Conservation (phyloP, 371 early-diverging fungal genomes). For the Apophysomyces variabilis region DNA sequence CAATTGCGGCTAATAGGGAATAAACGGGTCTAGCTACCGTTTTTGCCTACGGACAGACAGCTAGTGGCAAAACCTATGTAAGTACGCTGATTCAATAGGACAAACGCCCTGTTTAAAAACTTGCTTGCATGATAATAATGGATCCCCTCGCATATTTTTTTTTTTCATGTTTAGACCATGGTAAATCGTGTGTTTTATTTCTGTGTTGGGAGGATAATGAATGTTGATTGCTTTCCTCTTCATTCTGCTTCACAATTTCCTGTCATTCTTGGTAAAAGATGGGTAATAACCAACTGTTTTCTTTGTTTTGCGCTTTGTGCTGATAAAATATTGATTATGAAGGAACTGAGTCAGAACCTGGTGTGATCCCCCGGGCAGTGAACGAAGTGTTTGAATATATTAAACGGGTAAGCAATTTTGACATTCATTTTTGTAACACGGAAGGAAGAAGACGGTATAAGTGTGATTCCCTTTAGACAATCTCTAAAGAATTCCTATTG, state of each 20-base stretch:
- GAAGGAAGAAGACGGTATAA: conserved; percentile 9
- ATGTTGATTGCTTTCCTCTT: conserved; percentile 4
- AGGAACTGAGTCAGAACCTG: conserved; percentile 60
- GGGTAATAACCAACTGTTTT: conserved; percentile 23
- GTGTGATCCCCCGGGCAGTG: conserved; percentile 60
- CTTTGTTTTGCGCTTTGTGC: no score
- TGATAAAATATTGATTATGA: not conserved
- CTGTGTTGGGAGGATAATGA: not conserved
- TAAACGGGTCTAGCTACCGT: conserved; percentile 57
- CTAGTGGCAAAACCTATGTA: conserved; percentile 80
- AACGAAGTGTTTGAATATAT: conserved; percentile 60
- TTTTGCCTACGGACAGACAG: conserved; percentile 85
- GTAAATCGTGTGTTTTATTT: conserved; percentile 15
- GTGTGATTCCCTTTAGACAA: not conserved
- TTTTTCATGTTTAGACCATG: conserved; percentile 31
- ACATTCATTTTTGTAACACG: not conserved
- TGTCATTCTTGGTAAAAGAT: not conserved
- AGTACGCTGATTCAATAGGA: conserved; percentile 11
- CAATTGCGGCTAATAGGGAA: not conserved
- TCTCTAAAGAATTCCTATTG: conserved; percentile 26
- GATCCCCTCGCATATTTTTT: not conserved
- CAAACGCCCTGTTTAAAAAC: not conserved
- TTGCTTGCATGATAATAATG: no score
- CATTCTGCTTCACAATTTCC: not conserved
- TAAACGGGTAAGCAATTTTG: conserved; percentile 33